These are phyloP conservation scores for Talaromyces islandicus DNA, from an alignment of 2,329 filamentous ascomycete species.

Conservation along the genomic window DNA sequence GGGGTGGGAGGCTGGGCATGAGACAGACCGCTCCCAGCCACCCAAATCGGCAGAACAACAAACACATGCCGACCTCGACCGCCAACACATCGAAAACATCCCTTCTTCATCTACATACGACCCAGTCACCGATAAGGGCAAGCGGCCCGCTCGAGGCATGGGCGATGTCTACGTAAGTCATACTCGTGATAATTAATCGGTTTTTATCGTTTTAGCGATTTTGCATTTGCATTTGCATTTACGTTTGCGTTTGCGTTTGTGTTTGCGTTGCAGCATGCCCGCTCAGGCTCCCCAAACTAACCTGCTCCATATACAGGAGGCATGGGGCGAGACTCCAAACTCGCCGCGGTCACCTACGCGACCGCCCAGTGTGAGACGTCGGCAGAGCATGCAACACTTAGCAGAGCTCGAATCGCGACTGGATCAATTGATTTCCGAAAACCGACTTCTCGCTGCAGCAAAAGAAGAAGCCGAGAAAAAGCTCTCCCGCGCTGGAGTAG, in stretches of 20 bases:
- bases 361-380: conserved; percentile 90
- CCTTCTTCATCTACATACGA: conserved; percentile 55
- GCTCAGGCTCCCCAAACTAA: conserved; percentile 11
- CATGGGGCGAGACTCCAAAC: conserved; percentile 76
- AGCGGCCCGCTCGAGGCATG: conserved; percentile 78
- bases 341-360: conserved; percentile 89
- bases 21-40: conserved; percentile 19
- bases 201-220: conserved; percentile 12
- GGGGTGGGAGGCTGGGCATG: conserved; percentile 5
- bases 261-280: conserved; percentile 14
- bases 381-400: conserved; percentile 94
- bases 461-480: conserved; percentile 63
- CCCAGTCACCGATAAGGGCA: conserved; percentile 80
- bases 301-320: conserved; percentile 59
- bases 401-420: conserved; percentile 78
- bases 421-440: conserved; percentile 80
- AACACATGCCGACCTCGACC: conserved; percentile 3
- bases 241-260: neutral
- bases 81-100: conserved; percentile 31
- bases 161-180: conserved; percentile 85
- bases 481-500: conserved; percentile 50
- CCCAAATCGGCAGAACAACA: conserved; percentile 14
- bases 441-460: conserved; percentile 69
- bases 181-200: conserved; percentile 13
- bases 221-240: conserved; percentile 16